Evolutionary conservation across 768 basidiomycete species (phyloP).

Genomic region (Boletus bicolor): DNA sequence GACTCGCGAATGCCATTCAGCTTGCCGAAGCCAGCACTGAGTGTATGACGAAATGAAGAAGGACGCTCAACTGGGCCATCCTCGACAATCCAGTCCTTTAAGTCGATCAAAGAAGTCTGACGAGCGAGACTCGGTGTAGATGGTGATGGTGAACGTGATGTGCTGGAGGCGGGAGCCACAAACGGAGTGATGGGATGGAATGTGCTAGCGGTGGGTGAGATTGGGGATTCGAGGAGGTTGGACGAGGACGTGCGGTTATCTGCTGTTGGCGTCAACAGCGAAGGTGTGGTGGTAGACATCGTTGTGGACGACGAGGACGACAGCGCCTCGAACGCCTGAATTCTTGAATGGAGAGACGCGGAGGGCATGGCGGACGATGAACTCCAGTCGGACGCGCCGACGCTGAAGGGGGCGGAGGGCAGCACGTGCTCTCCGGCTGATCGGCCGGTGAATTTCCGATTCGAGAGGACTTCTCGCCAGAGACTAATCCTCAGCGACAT

Average conservation of each 20-base stretch:
- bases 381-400: background rate
- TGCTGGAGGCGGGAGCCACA: slow-evolving; percentile 25
- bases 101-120: slow-evolving; percentile 64
- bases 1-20: slow-evolving; percentile 19
- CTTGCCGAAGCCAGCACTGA: slow-evolving; percentile 6
- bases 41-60: slow-evolving; percentile 11
- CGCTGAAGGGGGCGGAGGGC: background rate
- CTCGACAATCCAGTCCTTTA: slow-evolving; percentile 72
- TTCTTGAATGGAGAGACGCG: slow-evolving; percentile 52
- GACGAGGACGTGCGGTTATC: slow-evolving; percentile 5
- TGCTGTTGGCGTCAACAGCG: slow-evolving; percentile 5
- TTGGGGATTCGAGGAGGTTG: slow-evolving; percentile 47
- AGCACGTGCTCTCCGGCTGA: background rate
- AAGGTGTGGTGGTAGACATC: slow-evolving; percentile 7
- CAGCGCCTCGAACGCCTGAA: slow-evolving; percentile 63
- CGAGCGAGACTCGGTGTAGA: slow-evolving; percentile 38
- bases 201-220: slow-evolving; percentile 44
- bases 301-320: slow-evolving; percentile 29
- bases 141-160: slow-evolving; percentile 45
- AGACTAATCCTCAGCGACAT: slow-evolving; percentile 1
- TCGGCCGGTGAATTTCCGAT: no score
- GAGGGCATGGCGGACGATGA: slow-evolving; percentile 37
- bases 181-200: slow-evolving; percentile 43
- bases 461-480: background rate
- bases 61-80: slow-evolving; percentile 43